Base-by-base conservation (phyloP, 2,329 filamentous ascomycete genomes). In the Nectriaceae sp. region DNA sequence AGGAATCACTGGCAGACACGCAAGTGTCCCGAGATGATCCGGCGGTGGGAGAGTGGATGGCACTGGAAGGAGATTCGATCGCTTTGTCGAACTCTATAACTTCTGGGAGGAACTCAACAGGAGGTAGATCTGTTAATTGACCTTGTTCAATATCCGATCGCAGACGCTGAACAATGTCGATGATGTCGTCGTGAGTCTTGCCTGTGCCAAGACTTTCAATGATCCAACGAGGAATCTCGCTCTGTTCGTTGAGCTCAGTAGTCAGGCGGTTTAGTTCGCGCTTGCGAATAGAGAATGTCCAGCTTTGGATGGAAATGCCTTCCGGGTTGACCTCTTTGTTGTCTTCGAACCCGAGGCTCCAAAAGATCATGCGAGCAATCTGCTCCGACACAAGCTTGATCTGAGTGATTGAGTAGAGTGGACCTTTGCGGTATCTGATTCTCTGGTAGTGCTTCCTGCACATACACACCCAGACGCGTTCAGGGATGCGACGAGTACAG, bases 401-500 rank as follows among this genome's bases (percentile, higher is more conserved):
- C 63, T 90, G 87, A 1, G 79, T 64, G 65, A 78, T 70, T 43
- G 82, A 80, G 65, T 87, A 82, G 19, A 84, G 77, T 26, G 76
- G 73, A 2, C 76, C 75, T 44, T 84, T 84, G n/a, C 86, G 78
- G 63, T 91, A 92, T 0, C 86, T 77, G 37, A 78, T 79, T 5
- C 89, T 82, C 68, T 94, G 90, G 65, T 94, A 94, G 62, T 92
- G 87, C 64, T 92, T 92, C 29, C 89, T 82, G 66, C 90, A 94
- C 64, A 83, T 87, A 60, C 87, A 82, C 1, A 90, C 82, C 88
- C 88, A 93, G 2, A 89, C 79, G 19, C 80, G 69, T 5, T 79
- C 71, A 0, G 87, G 87, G 41, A 94, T 89, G 38, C 77, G 75
- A 26, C 85, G 79, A 1, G 89, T 94, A 61, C 84, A 87, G 6